Evolutionary conservation across 371 early-diverging fungal genomes (phyloP).

Genomic region (Dinochytrium kinnereticum): DNA sequence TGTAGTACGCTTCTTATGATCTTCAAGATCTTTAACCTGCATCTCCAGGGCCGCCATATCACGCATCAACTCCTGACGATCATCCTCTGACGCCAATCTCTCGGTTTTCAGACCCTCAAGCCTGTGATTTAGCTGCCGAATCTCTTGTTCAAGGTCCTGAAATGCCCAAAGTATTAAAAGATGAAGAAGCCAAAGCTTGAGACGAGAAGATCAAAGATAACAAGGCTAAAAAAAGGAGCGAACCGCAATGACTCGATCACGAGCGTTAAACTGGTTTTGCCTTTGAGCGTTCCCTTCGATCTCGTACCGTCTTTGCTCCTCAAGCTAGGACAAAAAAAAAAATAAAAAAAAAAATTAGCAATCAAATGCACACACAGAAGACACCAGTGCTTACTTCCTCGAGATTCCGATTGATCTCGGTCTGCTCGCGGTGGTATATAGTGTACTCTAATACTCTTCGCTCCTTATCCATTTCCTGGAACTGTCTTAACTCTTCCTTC

Average conservation of each 20-base stretch:
- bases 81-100: constrained; percentile 47
- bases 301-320: constrained; percentile 41
- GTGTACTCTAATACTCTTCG: constrained; percentile 91
- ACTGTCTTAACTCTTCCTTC: constrained; percentile 88
- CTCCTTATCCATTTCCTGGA: constrained; percentile 84
- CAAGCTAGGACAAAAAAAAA: constrained; percentile 36
- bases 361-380: background rate
- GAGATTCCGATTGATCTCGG: constrained; percentile 74
- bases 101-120: constrained; percentile 37
- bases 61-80: constrained; percentile 42
- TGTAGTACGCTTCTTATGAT: constrained; percentile 21
- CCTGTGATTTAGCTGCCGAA: constrained; percentile 26
- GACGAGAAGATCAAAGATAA: background rate
- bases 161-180: background rate
- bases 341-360: constrained; percentile 12
- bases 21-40: constrained; percentile 49
- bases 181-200: background rate
- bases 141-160: constrained; percentile 46
- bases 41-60: constrained; percentile 47
- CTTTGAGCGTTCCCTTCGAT: constrained; percentile 38
- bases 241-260: constrained; percentile 40
- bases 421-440: constrained; percentile 86
- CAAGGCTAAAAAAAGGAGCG: background rate
- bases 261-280: constrained; percentile 37
- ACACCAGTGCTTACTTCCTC: constrained; percentile 63